phyloP scores from a whole-genome alignment of 1,284 basidiomycete species.

The Ustilago crameri region DNA sequence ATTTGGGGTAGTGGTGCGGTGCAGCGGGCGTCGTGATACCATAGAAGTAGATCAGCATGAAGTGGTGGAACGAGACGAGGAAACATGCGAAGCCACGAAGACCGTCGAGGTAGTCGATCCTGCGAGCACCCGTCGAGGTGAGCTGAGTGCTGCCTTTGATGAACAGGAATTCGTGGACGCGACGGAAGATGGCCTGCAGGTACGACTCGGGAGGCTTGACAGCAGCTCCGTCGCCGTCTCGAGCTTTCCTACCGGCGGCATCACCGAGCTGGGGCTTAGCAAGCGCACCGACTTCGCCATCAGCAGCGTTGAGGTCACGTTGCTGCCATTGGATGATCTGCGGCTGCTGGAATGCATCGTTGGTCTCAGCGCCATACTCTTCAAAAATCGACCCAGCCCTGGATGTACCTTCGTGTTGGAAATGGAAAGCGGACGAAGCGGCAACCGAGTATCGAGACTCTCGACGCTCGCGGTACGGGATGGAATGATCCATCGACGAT shows the following conservation, averaged over 20 bases:
- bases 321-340: slow-evolving; percentile 59
- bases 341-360: slow-evolving; percentile 39
- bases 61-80: slow-evolving; percentile 62
- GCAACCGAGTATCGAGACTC: slow-evolving; percentile 27
- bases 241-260: slow-evolving; percentile 34
- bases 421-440: slow-evolving; percentile 23
- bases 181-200: slow-evolving; percentile 20
- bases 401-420: slow-evolving; percentile 51
- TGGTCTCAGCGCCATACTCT: slow-evolving; percentile 27
- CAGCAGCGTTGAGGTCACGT: slow-evolving; percentile 41
- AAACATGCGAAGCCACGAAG: slow-evolving; percentile 62
- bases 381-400: slow-evolving; percentile 26
- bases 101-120: slow-evolving; percentile 63
- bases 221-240: slow-evolving; percentile 25
- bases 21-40: slow-evolving; percentile 44
- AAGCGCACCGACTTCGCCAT: slow-evolving; percentile 49
- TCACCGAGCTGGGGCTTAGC: slow-evolving; percentile 51
- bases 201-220: slow-evolving; percentile 41
- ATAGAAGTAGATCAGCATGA: slow-evolving; percentile 62
- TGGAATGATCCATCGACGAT: slow-evolving; percentile 20
- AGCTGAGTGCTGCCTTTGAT: slow-evolving; percentile 45
- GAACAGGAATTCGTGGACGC: slow-evolving; percentile 43
- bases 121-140: slow-evolving; percentile 52
- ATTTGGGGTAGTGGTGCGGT: slow-evolving; percentile 50
- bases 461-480: slow-evolving; percentile 4